Conservation (phyloP, 805 yeast species). For the Yamadazyma tumulicola region DNA sequence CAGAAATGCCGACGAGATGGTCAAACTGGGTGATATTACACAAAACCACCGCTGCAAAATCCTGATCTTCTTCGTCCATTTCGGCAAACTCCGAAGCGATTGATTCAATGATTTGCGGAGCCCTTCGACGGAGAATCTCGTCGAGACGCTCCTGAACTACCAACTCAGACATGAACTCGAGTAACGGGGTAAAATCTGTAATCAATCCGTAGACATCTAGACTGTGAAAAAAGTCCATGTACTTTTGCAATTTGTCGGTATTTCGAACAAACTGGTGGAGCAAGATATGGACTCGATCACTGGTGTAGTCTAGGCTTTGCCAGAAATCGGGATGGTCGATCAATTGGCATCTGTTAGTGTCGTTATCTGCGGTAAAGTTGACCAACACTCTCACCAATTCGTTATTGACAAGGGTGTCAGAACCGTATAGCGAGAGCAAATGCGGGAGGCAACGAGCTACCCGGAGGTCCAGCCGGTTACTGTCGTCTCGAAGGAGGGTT, state of each 20-base stretch:
- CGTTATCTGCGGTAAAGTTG: slow-evolving; percentile 35
- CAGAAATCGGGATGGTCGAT: slow-evolving; percentile 16
- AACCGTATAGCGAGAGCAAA: not conserved
- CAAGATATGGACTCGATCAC: slow-evolving; percentile 19
- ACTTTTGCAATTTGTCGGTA: slow-evolving; percentile 17
- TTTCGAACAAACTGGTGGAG: slow-evolving; percentile 31
- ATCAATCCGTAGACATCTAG: slow-evolving; percentile 5
- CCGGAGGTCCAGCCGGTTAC: not conserved
- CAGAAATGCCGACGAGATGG: slow-evolving; percentile 8
- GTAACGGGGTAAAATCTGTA: not conserved
- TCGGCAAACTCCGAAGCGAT: slow-evolving; percentile 4
- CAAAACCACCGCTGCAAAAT: no score
- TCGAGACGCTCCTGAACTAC: slow-evolving; percentile 11
- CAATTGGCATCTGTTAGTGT: slow-evolving; percentile 16
- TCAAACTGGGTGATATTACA: slow-evolving; percentile 19
- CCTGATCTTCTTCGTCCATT: slow-evolving; percentile 12
- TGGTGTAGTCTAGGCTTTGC: slow-evolving; percentile 9
- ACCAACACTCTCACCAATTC: slow-evolving; percentile 28
- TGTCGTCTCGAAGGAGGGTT: not conserved
- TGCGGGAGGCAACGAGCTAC: not conserved
- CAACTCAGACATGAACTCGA: slow-evolving; percentile 13
- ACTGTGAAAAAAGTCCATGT: slow-evolving; percentile 13
- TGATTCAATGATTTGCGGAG: slow-evolving; percentile 5
- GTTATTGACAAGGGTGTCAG: slow-evolving; percentile 5
- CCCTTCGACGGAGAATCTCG: slow-evolving; percentile 5